These are phyloP conservation scores for Sugiyamaella floridensis DNA, from an alignment of 805 yeast species.

Conservation along the genomic window DNA sequence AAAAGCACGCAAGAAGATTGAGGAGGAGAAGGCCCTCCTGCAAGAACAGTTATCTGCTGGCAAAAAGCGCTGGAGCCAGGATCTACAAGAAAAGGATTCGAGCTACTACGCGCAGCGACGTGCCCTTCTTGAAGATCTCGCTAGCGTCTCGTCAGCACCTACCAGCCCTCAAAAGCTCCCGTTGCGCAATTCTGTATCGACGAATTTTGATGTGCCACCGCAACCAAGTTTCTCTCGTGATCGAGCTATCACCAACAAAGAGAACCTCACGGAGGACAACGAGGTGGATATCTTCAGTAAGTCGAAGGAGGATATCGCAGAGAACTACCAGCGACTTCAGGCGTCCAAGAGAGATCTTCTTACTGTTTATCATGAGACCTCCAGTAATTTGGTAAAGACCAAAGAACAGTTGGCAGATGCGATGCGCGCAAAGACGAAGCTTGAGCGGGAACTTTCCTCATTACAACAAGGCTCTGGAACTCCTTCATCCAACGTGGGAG, in stretches of 20 bases:
- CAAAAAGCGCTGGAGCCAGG: constrained; percentile 23
- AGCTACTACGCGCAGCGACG: constrained; percentile 18
- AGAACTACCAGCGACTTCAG: constrained; percentile 11
- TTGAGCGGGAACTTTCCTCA: constrained; percentile 12
- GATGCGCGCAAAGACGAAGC: constrained; percentile 19
- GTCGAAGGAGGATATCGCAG: constrained; percentile 15
- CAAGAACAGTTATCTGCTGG: constrained; percentile 23
- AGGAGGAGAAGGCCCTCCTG: constrained; percentile 18
- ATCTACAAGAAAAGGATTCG: constrained; percentile 20
- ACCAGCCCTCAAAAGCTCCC: constrained; percentile 16
- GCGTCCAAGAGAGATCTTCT: constrained; percentile 20
- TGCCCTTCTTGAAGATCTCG: constrained; percentile 18
- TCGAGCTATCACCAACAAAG: constrained; percentile 11
- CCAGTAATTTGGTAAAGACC: constrained; percentile 20
- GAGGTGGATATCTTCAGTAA: constrained; percentile 7
- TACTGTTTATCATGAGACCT: constrained; percentile 23
- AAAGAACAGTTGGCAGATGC: constrained; percentile 22
- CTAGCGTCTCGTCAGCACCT: constrained; percentile 13
- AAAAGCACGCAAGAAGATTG: constrained; percentile 22
- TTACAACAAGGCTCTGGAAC: background rate
- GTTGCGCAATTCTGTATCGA: constrained; percentile 4
- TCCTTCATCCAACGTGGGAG: constrained; percentile 1
- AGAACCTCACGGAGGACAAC: constrained; percentile 6
- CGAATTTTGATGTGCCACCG: background rate
- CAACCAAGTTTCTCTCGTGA: constrained; percentile 1